phyloP scores from a whole-genome alignment of 2,329 filamentous ascomycete species.

The Phaeosphaeriaceae sp. region DNA sequence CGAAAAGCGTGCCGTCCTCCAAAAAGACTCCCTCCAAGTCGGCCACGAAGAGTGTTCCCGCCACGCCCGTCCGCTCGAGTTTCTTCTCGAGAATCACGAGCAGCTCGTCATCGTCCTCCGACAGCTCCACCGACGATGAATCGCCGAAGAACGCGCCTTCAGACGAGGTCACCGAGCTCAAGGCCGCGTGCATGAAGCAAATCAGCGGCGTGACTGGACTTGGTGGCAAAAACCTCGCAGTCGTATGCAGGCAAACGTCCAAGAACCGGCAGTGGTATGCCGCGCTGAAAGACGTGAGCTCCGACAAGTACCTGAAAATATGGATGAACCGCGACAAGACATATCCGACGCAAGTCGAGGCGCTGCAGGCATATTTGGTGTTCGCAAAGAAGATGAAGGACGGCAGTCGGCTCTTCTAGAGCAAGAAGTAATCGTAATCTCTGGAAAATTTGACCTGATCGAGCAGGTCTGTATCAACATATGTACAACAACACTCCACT shows the following conservation, averaged over 20 bases:
- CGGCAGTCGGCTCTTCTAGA: slow-evolving; percentile 28
- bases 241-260: slow-evolving; percentile 30
- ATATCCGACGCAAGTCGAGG: slow-evolving; percentile 26
- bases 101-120: slow-evolving; percentile 8
- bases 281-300: slow-evolving; percentile 31
- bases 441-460: not conserved
- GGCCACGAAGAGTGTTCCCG: slow-evolving; percentile 4
- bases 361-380: slow-evolving; percentile 32
- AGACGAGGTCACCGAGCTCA: slow-evolving; percentile 7
- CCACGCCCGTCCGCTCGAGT: slow-evolving; percentile 8
- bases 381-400: slow-evolving; percentile 33
- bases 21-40: slow-evolving; percentile 7
- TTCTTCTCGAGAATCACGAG: slow-evolving; percentile 11
- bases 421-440: not conserved
- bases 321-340: slow-evolving; percentile 39
- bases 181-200: slow-evolving; percentile 18
- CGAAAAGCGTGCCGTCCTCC: slow-evolving; percentile 3
- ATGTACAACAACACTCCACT: slow-evolving; percentile 8
- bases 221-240: slow-evolving; percentile 26
- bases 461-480: slow-evolving; percentile 2
- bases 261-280: slow-evolving; percentile 30
- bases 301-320: slow-evolving; percentile 39
- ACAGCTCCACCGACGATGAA: slow-evolving; percentile 9
- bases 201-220: slow-evolving; percentile 29
- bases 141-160: slow-evolving; percentile 7